These are phyloP conservation scores for Hypoxylon sp. DNA, from an alignment of 2,329 filamentous ascomycete genomes.

Conservation along the genomic window DNA sequence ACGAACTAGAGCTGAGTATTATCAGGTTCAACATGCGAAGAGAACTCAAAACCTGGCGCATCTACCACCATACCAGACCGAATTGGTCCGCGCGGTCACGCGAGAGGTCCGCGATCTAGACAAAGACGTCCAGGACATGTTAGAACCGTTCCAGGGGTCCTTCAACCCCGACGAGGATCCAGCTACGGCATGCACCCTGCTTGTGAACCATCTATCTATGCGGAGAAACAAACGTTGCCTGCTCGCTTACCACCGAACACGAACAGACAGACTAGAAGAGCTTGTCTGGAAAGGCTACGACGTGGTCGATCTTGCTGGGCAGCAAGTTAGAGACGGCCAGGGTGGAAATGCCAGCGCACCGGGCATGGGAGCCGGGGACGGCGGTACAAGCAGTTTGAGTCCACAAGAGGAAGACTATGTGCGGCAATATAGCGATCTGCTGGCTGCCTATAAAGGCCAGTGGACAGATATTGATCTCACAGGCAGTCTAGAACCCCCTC, in stretches of 20 bases:
- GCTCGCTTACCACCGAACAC: slow-evolving; percentile 91
- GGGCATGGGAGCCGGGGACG: slow-evolving; percentile 61
- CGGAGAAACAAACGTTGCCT: slow-evolving; percentile 95
- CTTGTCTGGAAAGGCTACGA: slow-evolving; percentile 94
- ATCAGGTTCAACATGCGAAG: slow-evolving; percentile 93
- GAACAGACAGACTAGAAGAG: slow-evolving; percentile 92
- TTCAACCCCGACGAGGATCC: slow-evolving; percentile 90
- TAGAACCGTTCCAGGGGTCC: slow-evolving; percentile 85
- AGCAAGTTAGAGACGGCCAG: slow-evolving; percentile 64
- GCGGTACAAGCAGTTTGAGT: slow-evolving; percentile 81
- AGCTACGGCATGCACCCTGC: slow-evolving; percentile 86
- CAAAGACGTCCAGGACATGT: slow-evolving; percentile 82
- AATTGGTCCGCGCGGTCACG: slow-evolving; percentile 87
- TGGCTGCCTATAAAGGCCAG: slow-evolving; percentile 97
- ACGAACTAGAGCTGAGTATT: slow-evolving; percentile 22
- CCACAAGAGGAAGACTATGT: slow-evolving; percentile 98
- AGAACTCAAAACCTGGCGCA: slow-evolving; percentile 88
- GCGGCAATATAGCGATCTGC: slow-evolving; percentile 88
- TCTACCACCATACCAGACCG: slow-evolving; percentile 92
- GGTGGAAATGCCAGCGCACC: slow-evolving; percentile 54
- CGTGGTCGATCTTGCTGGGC: slow-evolving; percentile 77
- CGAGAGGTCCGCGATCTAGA: slow-evolving; percentile 95
- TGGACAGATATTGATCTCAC: slow-evolving; percentile 99
- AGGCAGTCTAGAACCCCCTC: slow-evolving; percentile 92
- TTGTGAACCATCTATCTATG: slow-evolving; percentile 96